Conservation (phyloP, 805 yeast species). For the Wickerhamiella qilinensis region DNA sequence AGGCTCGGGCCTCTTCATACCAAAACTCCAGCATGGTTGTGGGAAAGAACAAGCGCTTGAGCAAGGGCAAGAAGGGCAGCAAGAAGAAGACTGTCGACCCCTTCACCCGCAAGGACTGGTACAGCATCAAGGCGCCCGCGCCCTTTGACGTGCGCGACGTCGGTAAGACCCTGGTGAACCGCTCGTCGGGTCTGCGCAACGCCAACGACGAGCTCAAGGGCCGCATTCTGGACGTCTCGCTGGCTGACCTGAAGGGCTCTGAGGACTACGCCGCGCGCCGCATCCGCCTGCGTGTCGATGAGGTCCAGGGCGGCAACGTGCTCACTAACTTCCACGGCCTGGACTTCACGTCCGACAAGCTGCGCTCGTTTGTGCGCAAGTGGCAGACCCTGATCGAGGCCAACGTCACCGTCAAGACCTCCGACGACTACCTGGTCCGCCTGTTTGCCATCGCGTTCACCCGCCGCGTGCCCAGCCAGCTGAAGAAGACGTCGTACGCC, state of each 20-base stretch:
- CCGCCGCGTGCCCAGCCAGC: conserved; percentile 91
- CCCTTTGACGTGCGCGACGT: conserved; percentile 97
- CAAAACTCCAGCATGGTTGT: conserved; percentile 41
- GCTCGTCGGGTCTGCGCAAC: conserved; percentile 91
- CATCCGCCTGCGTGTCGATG: conserved; percentile 94
- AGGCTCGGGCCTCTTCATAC: neutral
- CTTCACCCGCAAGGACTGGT: conserved; percentile 99
- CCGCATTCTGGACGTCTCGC: conserved; percentile 87
- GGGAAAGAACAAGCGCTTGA: conserved; percentile 73
- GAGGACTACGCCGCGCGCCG: conserved; percentile 98
- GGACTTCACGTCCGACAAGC: conserved; percentile 95
- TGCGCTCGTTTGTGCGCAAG: conserved; percentile 94
- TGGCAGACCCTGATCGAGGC: conserved; percentile 99
- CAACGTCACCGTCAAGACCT: conserved; percentile 93
- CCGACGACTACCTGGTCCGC: conserved; percentile 95
- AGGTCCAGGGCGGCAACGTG: conserved; percentile 96
- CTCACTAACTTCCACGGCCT: conserved; percentile 99
- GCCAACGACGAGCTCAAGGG: conserved; percentile 98
- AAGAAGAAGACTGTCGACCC: conserved; percentile 99
- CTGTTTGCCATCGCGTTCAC: conserved; percentile 97
- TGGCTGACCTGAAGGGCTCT: conserved; percentile 96
- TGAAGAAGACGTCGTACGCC: conserved; percentile 95
- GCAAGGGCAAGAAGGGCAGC: conserved; percentile 89
- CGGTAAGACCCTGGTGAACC: conserved; percentile 97
- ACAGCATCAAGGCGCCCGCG: conserved; percentile 95